Conservation (phyloP, 805 yeast species). For the Ogataea paradorogensis region DNA sequence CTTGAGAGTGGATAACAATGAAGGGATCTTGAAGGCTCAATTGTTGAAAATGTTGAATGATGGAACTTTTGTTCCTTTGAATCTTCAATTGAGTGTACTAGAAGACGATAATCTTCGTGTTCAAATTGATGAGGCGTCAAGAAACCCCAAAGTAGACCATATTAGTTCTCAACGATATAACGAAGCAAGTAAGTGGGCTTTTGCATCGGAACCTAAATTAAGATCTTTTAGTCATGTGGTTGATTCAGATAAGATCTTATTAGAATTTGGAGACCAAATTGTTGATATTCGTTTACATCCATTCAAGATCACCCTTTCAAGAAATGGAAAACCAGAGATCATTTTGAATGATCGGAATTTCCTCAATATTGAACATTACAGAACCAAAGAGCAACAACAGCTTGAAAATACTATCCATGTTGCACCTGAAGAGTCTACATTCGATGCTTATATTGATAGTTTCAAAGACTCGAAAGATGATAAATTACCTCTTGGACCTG, state of each 20-base stretch:
- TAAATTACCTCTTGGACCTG: conserved; percentile 78
- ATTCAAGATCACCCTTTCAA: conserved; percentile 47
- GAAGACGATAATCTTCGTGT: conserved; percentile 60
- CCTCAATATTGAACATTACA: conserved; percentile 79
- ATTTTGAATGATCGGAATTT: conserved; percentile 66
- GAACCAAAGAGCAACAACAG: conserved; percentile 45
- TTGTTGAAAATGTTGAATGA: conserved; percentile 45
- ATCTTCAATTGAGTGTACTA: conserved; percentile 56
- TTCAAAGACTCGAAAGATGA: conserved; percentile 69
- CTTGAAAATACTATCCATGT: conserved; percentile 38
- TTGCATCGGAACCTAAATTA: conserved; percentile 32
- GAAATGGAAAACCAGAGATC: conserved; percentile 46
- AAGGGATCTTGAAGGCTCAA: conserved; percentile 41
- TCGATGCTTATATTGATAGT: conserved; percentile 65
- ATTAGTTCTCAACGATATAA: conserved; percentile 50
- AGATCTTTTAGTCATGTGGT: conserved; percentile 23
- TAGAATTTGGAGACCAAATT: conserved; percentile 42
- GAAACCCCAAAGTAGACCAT: conserved; percentile 20
- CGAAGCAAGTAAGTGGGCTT: conserved; percentile 59
- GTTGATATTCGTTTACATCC: conserved; percentile 46
- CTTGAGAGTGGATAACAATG: conserved; percentile 27
- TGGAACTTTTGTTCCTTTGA: conserved; percentile 43
- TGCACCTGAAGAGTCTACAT: conserved; percentile 58
- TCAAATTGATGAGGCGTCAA: conserved; percentile 59
- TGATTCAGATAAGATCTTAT: conserved; percentile 19